Conservation (phyloP, 805 yeast species). For the Candida verbasci region DNA sequence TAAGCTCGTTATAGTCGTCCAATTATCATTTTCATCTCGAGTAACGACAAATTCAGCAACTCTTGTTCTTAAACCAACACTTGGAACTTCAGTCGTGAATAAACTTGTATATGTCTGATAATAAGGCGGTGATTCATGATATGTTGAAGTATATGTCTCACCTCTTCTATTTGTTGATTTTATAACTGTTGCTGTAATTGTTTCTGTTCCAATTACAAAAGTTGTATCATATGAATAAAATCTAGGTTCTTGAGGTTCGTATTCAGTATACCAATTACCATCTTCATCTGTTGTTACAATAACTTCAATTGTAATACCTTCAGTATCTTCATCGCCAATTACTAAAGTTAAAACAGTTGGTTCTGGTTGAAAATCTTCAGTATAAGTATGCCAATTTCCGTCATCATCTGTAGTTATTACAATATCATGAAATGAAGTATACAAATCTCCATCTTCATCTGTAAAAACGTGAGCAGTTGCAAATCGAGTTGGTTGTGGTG, state of each 20-base stretch:
- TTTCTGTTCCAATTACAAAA: slow-evolving; percentile 38
- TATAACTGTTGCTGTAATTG: slow-evolving; percentile 47
- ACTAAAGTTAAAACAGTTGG: not conserved
- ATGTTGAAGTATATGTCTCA: slow-evolving; percentile 21
- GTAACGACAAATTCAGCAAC: not conserved
- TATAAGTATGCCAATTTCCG: not conserved
- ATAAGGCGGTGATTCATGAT: slow-evolving; percentile 35
- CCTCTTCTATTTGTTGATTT: slow-evolving; percentile 63
- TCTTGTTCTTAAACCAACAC: not conserved
- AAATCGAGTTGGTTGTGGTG: not conserved
- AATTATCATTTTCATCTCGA: not conserved
- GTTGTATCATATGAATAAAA: slow-evolving; percentile 16
- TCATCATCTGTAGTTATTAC: not conserved
- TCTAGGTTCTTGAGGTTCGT: not conserved
- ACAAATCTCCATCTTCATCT: not conserved
- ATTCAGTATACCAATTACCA: not conserved
- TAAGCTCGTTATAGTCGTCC: not conserved
- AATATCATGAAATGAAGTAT: not conserved
- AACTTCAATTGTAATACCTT: not conserved
- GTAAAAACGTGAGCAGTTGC: not conserved
- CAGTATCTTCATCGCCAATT: not conserved
- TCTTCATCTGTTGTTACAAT: not conserved
- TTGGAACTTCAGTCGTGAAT: not conserved
- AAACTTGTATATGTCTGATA: slow-evolving; percentile 30
- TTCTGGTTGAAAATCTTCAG: not conserved